These are phyloP conservation scores for Chionographis japonica DNA, from an alignment of 106 monocot genomes.

Conservation along the genomic window DNA sequence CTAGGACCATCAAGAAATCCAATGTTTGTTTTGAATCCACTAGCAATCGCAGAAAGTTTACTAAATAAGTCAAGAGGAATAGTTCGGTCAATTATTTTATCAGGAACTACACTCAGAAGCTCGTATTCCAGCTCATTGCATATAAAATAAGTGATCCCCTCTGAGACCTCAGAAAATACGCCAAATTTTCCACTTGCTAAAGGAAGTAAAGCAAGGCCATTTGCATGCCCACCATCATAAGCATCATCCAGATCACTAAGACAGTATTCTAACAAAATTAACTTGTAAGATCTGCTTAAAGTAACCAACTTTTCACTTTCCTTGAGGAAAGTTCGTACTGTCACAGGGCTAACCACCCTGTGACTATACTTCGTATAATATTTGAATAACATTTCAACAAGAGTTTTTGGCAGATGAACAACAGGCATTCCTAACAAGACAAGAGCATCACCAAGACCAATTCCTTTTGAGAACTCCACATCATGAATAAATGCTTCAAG, in stretches of 20 bases:
- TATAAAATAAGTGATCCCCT: constrained; percentile 43
- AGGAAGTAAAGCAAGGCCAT: constrained; percentile 80
- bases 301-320: constrained; percentile 22
- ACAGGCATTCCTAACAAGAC: constrained; percentile 65
- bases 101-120: constrained; percentile 49
- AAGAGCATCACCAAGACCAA: constrained; percentile 60
- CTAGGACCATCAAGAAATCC: constrained; percentile 40
- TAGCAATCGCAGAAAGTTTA: constrained; percentile 68
- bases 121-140: constrained; percentile 74
- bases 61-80: constrained; percentile 46
- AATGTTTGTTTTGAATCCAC: constrained; percentile 49
- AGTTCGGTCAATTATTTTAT: constrained; percentile 58
- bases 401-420: constrained; percentile 43
- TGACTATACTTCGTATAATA: constrained; percentile 28
- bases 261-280: constrained; percentile 82
- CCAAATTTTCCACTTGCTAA: constrained; percentile 83
- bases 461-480: constrained; percentile 32
- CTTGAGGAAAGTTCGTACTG: constrained; percentile 65
- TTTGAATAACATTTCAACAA: constrained; percentile 57
- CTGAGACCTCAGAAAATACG: constrained; percentile 32
- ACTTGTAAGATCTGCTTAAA: constrained; percentile 48
- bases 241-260: constrained; percentile 59
- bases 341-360: constrained; percentile 59
- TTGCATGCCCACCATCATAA: constrained; percentile 48
- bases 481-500: constrained; percentile 76